A percentile compares a stretch with the other conserved stretches of the same genome.
Evolutionary conservation across 2,329 filamentous ascomycete genomes (phyloP).

Genomic region (Tetracladium maxilliforme): DNA sequence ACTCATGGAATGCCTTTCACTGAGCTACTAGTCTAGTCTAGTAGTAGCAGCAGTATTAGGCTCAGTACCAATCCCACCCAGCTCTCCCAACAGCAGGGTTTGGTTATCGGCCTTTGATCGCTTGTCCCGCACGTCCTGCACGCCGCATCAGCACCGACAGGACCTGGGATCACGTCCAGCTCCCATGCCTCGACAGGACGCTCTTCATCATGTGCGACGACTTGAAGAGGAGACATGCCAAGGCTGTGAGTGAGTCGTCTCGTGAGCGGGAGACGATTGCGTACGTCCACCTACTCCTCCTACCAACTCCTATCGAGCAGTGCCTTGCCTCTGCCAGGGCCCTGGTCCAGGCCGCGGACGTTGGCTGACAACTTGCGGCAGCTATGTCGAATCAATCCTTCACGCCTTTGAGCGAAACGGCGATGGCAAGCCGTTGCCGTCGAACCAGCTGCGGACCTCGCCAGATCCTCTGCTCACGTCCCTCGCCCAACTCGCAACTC

Average conservation of each 20-base stretch:
- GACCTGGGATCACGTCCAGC: too few relatives aligned
- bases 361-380: background rate
- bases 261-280: conserved; percentile 1
- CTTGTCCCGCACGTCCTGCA: too few relatives aligned
- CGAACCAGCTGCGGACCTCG: conserved; percentile 1
- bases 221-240: background rate
- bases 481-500: conserved; percentile 1
- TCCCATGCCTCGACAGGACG: too few relatives aligned
- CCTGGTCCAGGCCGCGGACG: background rate
- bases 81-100: too few relatives aligned
- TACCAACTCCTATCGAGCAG: background rate
- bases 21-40: too few relatives aligned
- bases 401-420: too few relatives aligned
- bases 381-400: conserved; percentile 1
- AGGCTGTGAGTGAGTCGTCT: background rate
- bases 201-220: too few relatives aligned
- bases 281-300: background rate
- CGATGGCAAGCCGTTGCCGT: conserved; percentile 1
- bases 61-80: too few relatives aligned
- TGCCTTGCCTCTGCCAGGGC: background rate
- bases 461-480: conserved; percentile 1
- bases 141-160: too few relatives aligned
- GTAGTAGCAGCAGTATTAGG: too few relatives aligned
- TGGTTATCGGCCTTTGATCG: too few relatives aligned
- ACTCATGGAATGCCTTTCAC: too few relatives aligned